Conservation (phyloP, 106 monocot genomes). For the Dendrobium catenatum region DNA sequence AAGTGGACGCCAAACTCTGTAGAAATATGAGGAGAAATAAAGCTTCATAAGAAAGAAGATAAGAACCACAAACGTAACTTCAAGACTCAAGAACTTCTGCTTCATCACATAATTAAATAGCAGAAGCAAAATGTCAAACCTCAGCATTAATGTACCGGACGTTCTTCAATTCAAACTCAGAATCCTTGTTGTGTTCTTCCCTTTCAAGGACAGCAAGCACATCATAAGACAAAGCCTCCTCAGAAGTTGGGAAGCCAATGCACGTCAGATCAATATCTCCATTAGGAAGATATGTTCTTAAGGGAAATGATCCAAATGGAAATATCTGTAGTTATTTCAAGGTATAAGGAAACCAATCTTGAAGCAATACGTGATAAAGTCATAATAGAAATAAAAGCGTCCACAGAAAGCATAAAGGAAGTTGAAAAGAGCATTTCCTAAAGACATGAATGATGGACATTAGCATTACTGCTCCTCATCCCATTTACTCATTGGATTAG, state of each 20-base stretch:
- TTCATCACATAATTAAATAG: not conserved
- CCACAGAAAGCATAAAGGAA: not conserved
- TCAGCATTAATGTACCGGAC: slow-evolving; percentile 81
- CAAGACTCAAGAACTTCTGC: not conserved
- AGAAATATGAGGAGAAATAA: not conserved
- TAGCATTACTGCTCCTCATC: not conserved
- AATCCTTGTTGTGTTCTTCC: slow-evolving; percentile 47
- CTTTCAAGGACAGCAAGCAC: slow-evolving; percentile 41
- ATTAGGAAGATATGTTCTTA: slow-evolving; percentile 96
- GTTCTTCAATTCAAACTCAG: slow-evolving; percentile 79
- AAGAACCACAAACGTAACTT: not conserved
- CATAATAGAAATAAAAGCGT: not conserved
- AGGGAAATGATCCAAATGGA: slow-evolving; percentile 91
- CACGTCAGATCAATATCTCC: slow-evolving; percentile 93
- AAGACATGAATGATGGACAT: not conserved
- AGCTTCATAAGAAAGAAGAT: not conserved
- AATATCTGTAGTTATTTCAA: slow-evolving; percentile 39
- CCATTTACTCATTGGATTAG: not conserved
- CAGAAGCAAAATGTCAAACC: slow-evolving; percentile 29
- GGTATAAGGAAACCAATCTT: not conserved
- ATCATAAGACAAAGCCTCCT: slow-evolving; percentile 42
- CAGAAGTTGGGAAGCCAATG: slow-evolving; percentile 31
- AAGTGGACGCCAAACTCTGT: not conserved
- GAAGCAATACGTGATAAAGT: not conserved
- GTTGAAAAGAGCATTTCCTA: not conserved